A percentile compares a stretch with the other conserved stretches of the same genome.
These are phyloP conservation scores for Plasmodium vinckei DNA, from an alignment of 169 alveolate genomes.

Conservation along the genomic window DNA sequence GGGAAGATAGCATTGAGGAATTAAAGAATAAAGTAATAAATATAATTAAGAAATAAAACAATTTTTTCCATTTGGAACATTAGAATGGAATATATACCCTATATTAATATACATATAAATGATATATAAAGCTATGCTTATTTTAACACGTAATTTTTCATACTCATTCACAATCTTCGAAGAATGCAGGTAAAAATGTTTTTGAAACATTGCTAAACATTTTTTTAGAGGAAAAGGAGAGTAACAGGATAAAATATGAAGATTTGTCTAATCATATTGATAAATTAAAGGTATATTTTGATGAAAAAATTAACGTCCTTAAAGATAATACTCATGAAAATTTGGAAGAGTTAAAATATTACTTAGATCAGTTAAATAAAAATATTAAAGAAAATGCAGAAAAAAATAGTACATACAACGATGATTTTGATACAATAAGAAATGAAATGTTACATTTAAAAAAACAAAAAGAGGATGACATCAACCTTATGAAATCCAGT, in stretches of 20 bases:
- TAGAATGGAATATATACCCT: background rate
- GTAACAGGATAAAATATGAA: conserved; percentile 40
- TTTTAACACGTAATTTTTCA: background rate
- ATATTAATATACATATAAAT: background rate
- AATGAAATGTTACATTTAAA: conserved; percentile 46
- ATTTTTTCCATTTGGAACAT: background rate
- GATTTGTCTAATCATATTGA: conserved; percentile 54
- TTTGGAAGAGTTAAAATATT: conserved; percentile 67
- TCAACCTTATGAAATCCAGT: conserved; percentile 58
- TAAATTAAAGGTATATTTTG: conserved; percentile 67
- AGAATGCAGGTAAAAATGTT: conserved; percentile 48
- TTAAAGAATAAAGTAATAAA: conserved; percentile 33
- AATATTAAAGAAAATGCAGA: conserved; percentile 26
- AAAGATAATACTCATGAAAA: conserved; percentile 74
- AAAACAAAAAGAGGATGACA: conserved; percentile 65
- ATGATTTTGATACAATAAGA: conserved; percentile 26
- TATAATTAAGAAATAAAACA: background rate
- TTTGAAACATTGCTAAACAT: conserved; percentile 64
- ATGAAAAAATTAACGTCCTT: conserved; percentile 70
- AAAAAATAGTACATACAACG: conserved; percentile 40
- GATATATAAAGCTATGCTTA: background rate
- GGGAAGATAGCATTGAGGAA: conserved; percentile 17
- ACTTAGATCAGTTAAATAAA: conserved; percentile 62
- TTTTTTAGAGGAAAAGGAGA: conserved; percentile 64
- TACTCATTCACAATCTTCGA: background rate